Base-by-base conservation (phyloP, 495 filamentous ascomycete species). In the Aspergillus conjunctus region DNA sequence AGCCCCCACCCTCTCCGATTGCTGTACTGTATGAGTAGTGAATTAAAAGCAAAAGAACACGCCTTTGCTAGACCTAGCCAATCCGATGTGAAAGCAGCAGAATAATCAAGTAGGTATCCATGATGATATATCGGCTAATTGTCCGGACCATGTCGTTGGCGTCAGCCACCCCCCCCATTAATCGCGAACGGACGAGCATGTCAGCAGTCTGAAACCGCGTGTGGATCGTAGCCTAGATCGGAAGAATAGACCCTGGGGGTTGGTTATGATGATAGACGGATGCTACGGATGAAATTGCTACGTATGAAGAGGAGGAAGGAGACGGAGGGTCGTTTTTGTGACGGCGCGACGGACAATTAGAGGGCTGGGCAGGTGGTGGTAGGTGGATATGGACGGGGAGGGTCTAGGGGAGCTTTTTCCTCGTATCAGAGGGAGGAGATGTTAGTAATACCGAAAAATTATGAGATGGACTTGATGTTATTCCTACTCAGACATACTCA, bases 331-430 rank as follows among this genome's bases (percentile, higher is more conserved):
- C n/a, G n/a, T n/a, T n/a, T n/a, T n/a, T n/a, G n/a, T n/a, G n/a
- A n/a, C n/a, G n/a, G n/a, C n/a, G n/a, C n/a, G 59, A 62, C 63
- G 63, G 63, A 66, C 63, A 62, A 66, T 62, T 62, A 51, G 49
- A 15, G 48, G 50, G 50, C 7, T 43, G 39, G 41, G 44, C 1
- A 7, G 31, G 26, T 15, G 22, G 43, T 48, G 26, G 50, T 45
- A 59, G 56, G 56, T 59, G 56, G 56, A 52, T 52, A 51, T 52
- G 31, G 56, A 33, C n/a, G 22, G 48, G 32, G n/a, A 11, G 10
- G 17, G 5, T 26, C 17, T 7, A 18, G 46, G 39, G 39, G 53
- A 32, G 58, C 58, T 51, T 64, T 64, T 67, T 64, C 65, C 65
- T 64, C 65, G 65, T 67, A 67, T 67, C 65, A 67, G 45, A 22